A percentile compares a stretch with the other conserved stretches of the same genome.
phyloP scores from a whole-genome alignment of 768 basidiomycete species.

The Stropharia rugosoannulata region DNA sequence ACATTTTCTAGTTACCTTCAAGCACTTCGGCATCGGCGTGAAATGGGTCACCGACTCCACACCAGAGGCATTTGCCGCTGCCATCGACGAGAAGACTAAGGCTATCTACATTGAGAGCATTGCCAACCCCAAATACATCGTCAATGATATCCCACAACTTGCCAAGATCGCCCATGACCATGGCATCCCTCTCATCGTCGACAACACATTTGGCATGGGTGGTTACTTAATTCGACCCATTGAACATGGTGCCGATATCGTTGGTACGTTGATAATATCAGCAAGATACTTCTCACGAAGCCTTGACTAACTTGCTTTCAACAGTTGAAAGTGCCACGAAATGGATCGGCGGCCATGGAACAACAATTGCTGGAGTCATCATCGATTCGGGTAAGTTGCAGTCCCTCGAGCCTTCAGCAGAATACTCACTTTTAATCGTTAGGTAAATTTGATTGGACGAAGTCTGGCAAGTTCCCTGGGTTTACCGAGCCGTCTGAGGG shows the following conservation, averaged over 20 bases:
- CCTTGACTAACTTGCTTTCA: no score
- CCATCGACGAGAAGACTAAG: slow-evolving; percentile 78
- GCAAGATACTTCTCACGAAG: background rate
- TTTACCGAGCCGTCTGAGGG: slow-evolving; percentile 77
- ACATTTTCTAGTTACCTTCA: slow-evolving; percentile 51
- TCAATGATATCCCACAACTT: slow-evolving; percentile 66
- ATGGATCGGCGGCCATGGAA: slow-evolving; percentile 85
- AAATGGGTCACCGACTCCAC: slow-evolving; percentile 60
- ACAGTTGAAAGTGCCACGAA: slow-evolving; percentile 77
- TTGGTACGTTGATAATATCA: slow-evolving; percentile 39
- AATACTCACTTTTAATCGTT: background rate
- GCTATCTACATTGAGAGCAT: slow-evolving; percentile 76
- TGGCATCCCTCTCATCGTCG: slow-evolving; percentile 76
- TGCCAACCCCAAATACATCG: slow-evolving; percentile 74
- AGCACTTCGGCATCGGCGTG: slow-evolving; percentile 63
- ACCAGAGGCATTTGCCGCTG: slow-evolving; percentile 58
- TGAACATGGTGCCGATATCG: slow-evolving; percentile 74
- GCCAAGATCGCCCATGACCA: slow-evolving; percentile 75
- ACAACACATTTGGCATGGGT: slow-evolving; percentile 79
- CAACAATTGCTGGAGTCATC: slow-evolving; percentile 75
- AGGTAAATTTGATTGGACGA: slow-evolving; percentile 74
- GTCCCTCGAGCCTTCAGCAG: background rate
- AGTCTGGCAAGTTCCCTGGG: slow-evolving; percentile 66
- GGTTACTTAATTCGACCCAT: slow-evolving; percentile 74
- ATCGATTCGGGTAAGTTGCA: slow-evolving; percentile 56